Evolutionary conservation across 257 asterid genomes (phyloP), one percentile per base, ranked within the genome.

Genomic region (Solanum paucissectum): DNA sequence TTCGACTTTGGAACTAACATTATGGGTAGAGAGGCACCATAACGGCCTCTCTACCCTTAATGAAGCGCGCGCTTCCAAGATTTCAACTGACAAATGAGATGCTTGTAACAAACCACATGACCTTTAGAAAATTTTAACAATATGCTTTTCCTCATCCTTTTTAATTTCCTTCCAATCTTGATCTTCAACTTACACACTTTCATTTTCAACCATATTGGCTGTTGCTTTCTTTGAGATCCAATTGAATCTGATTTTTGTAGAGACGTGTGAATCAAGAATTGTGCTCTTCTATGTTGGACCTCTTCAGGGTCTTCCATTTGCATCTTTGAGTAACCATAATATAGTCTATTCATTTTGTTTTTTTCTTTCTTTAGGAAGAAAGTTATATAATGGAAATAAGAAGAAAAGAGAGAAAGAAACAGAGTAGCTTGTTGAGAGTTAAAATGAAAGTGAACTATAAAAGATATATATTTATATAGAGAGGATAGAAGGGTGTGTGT

Each of bases 231-330:
- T 20, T 72, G 88, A 11, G 77, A 52, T 21, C 40, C 40, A 33
- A 83, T 58, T 4, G 79, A 44, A 83, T 96, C 98, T 13, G 91
- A 95, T 79, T 87, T 92, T 87, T 91, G 88, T 90, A 96, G 46
- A 9, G 92, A 86, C 89, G 93, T 94, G 94, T 93, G 93, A 32
- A 96, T 96, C 95, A 96, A 90, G 94, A 94, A 96, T 85, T 95
- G 98, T 5, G 99, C 96, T 73, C 58, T 76, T 58, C 98, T 84
- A 74, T 92, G 95, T 89, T 81, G 88, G 29, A 42, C 52, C 25
- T 95, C 99, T 7, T 95, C 98, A 1, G 90, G 91, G 74, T 96
- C 99, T 86, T 93, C 96, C 6, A 49, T 90, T 14, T 89, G 92
- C 29, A 95, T 86, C 91, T 89, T 96, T 44, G 97, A 87, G 89